Evolutionary conservation across 2,329 filamentous ascomycete genomes (phyloP).

Genomic region (Stagonosporopsis rhizophila): DNA sequence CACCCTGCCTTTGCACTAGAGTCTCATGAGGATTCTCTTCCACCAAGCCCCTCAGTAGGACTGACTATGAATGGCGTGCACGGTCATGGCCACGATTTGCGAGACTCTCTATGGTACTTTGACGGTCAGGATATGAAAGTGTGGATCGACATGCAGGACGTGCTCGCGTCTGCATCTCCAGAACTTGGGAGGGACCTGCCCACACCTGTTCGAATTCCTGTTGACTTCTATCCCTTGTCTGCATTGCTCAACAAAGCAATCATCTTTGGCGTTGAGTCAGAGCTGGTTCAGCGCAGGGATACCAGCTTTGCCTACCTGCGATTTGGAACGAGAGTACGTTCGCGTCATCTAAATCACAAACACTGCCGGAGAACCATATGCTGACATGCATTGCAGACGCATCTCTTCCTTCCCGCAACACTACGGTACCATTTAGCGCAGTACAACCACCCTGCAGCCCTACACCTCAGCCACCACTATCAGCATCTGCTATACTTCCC

Average conservation of each 20-base stretch:
- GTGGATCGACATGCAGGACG: constrained; percentile 88
- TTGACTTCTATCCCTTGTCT: constrained; percentile 97
- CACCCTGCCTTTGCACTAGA: constrained; percentile 64
- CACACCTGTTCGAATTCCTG: constrained; percentile 74
- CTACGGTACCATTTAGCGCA: constrained; percentile 79
- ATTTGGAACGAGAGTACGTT: constrained; percentile 80
- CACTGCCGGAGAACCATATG: constrained; percentile 5
- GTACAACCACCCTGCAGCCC: constrained; percentile 79
- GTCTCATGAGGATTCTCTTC: constrained; percentile 56
- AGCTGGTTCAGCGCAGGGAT: constrained; percentile 91
- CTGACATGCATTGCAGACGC: constrained; percentile 67
- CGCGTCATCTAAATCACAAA: constrained; percentile 8
- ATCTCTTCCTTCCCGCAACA: constrained; percentile 89
- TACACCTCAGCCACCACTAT: constrained; percentile 84
- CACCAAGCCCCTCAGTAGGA: constrained; percentile 58
- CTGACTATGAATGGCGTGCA: constrained; percentile 55
- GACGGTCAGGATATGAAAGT: constrained; percentile 84
- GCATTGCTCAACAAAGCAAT: constrained; percentile 89
- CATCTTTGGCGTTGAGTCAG: constrained; percentile 87
- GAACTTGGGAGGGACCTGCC: constrained; percentile 75
- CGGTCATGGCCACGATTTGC: constrained; percentile 62
- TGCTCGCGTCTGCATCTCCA: constrained; percentile 73
- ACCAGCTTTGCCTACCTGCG: constrained; percentile 89
- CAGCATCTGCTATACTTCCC: constrained; percentile 88
- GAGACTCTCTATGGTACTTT: constrained; percentile 93